Base-by-base conservation (phyloP, 2,329 filamentous ascomycete genomes). In the Fusarium mexicanum region DNA sequence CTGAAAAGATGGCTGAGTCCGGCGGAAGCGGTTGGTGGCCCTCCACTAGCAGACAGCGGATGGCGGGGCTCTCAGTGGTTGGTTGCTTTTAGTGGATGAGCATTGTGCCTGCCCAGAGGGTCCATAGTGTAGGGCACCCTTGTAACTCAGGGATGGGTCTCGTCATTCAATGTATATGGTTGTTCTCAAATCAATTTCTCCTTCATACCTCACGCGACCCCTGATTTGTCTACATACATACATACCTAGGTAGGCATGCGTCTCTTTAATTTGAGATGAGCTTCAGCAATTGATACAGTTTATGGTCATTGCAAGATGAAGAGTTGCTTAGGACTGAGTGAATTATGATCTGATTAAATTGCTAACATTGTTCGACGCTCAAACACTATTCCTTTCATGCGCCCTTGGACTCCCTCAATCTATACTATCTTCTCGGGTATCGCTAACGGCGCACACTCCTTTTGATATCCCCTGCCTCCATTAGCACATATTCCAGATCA, bases 361-460 rank as follows among this genome's bases (percentile, higher is more conserved):
- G 55, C 40, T 51, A 70, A 31, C 20, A 29, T 65, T 64, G 43
- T 61, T 48, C 33, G 48, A 71, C 57, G 61, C 66, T 67, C 40
- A 50, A 73, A 51, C 54, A 54, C 51, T 69, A 69, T 67, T 53
- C 57, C 70, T 51, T 71, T 73, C 24, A 55, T 55, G 38, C 50
- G 29, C 51, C 66, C 51, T 43, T 71, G 29, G 24, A n/a, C 61
- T 50, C 55, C 41, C 47, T 61, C 59, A 57, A 66, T 55, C 61
- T 61, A 43, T 64, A 55, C 57, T 69, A 41, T 71, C 35, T 62
- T 73, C 67, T 74, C 67, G 67, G 74, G 76, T 78, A 78, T 77
- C 67, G 59, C 66, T 78, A 68, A 62, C 59, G 57, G 53, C 50
- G 69, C 61, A 74, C 44, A 54, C 47, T 71, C 55, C 40, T 67